Evolutionary conservation across 2,329 filamentous ascomycete genomes (phyloP).

Genomic region (Zalaria obscura): DNA sequence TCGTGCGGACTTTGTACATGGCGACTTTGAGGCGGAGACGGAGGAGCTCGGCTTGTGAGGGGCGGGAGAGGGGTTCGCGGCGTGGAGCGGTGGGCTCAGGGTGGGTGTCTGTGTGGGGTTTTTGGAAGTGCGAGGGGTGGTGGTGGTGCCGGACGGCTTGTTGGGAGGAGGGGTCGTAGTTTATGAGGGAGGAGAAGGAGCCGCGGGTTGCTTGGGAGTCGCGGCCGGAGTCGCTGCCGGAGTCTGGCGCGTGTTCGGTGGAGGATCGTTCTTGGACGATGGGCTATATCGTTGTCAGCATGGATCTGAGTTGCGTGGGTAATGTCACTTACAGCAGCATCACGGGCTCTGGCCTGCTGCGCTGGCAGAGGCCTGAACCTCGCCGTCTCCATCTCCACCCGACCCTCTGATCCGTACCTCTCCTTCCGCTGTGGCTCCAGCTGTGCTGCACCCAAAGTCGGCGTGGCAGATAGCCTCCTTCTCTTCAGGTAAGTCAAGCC

Average conservation of each 20-base stretch:
- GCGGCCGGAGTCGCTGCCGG: constrained; percentile 8
- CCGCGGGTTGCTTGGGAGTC: constrained; percentile 18
- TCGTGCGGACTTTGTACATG: constrained; percentile 61
- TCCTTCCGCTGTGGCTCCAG: not conserved
- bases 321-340: not conserved
- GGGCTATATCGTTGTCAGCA: not conserved
- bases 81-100: not conserved
- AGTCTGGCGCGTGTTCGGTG: constrained; percentile 4
- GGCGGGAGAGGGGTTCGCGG: constrained; percentile 16
- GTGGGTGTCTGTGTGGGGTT: not conserved
- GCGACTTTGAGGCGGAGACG: constrained; percentile 56
- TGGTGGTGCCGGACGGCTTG: constrained; percentile 8
- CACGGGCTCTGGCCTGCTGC: constrained; percentile 1
- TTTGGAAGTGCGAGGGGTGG: not conserved
- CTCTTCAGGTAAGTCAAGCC: constrained; percentile 21
- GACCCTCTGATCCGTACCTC: not conserved
- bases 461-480: constrained; percentile 8
- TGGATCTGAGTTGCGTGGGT: constrained; percentile 5
- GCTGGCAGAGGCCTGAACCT: not conserved
- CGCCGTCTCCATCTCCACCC: constrained; percentile 1
- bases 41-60: constrained; percentile 42
- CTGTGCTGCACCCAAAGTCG: not conserved
- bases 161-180: constrained; percentile 31
- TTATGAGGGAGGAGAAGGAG: constrained; percentile 33
- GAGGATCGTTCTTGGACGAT: constrained; percentile 15